Evolutionary conservation across 495 filamentous ascomycete genomes (phyloP), one percentile per base, ranked within the genome.

Genomic region (Mytilinidion resinicola): DNA sequence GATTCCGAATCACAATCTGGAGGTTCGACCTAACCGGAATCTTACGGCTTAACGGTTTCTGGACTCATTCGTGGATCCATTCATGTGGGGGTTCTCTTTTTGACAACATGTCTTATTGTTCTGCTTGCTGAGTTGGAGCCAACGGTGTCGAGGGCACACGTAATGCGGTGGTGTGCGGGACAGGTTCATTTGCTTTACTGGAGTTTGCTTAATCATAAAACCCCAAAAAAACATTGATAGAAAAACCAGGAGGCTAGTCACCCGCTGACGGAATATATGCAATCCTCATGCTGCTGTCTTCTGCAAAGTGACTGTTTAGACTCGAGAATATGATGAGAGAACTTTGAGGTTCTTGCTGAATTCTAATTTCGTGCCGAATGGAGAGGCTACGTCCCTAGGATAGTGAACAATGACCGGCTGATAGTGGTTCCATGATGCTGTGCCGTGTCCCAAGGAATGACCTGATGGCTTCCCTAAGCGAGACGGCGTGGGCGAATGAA

Each of bases 391-490:
- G 25, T 30, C 6, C 6, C 25, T 6, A 30, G 25, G 25, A 3
- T 6, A 30, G 25, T 30, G 25, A 30, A 30, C 25, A 30, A 30
- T 30, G 25, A 30, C 25, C 25, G 25, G 2, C 25, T 30, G 25
- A 30, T 30, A 6, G 25, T 30, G 25, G 25, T 6, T 30, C 25
- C 25, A 30, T 30, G 6, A 30, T 30, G 25, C 25, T 30, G 25
- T 30, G 25, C 25, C 25, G 25, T 30, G 25, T 30, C 25, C 3
- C 25, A 30, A 30, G 25, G 46, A 33, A 49, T 49, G 46, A 49
- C 15, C 46, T 33, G 46, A 49, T 14, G 46, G 46, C 15, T 25
- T 49, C 33, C 46, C 35, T 63, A 63, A 63, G 61, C 61, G 61
- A 63, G 46, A 1, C 15, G 17, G 12, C 37, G 21, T 35, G 46